Conservation (phyloP, 768 basidiomycete genomes). For the Boletus pseudo-olivaceus region DNA sequence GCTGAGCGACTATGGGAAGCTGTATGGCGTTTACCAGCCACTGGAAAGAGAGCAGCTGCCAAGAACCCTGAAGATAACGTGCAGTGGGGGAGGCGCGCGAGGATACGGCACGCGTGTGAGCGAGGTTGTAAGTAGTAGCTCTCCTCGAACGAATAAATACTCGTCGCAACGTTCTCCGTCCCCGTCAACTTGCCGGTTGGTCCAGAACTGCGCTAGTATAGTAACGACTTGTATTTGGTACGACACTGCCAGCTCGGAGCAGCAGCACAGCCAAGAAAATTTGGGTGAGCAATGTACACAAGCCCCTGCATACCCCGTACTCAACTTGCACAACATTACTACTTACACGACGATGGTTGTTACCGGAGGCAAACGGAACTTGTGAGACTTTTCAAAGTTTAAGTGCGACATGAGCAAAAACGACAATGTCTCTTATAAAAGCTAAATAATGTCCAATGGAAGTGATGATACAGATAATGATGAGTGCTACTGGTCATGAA, state of each 20-base stretch:
- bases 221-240: background rate
- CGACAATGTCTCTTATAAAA: too few relatives aligned
- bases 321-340: background rate
- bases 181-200: conserved; percentile 19
- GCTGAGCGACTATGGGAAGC: background rate
- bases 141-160: conserved; percentile 9
- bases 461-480: too few relatives aligned
- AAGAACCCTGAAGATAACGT: conserved; percentile 3
- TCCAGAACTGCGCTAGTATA: background rate
- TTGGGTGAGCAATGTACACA: background rate
- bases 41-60: background rate
- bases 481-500: too few relatives aligned
- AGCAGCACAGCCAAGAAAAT: conserved; percentile 19
- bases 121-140: background rate
- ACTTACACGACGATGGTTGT: background rate
- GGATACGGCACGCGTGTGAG: background rate
- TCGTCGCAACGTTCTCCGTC: background rate
- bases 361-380: background rate
- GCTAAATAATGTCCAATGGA: too few relatives aligned
- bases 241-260: background rate
- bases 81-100: background rate
- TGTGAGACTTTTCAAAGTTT: too few relatives aligned
- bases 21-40: background rate
- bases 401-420: too few relatives aligned
- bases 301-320: conserved; percentile 21